phyloP scores from a whole-genome alignment of 2,329 filamentous ascomycete species.

The Pseudogymnoascus sp. region DNA sequence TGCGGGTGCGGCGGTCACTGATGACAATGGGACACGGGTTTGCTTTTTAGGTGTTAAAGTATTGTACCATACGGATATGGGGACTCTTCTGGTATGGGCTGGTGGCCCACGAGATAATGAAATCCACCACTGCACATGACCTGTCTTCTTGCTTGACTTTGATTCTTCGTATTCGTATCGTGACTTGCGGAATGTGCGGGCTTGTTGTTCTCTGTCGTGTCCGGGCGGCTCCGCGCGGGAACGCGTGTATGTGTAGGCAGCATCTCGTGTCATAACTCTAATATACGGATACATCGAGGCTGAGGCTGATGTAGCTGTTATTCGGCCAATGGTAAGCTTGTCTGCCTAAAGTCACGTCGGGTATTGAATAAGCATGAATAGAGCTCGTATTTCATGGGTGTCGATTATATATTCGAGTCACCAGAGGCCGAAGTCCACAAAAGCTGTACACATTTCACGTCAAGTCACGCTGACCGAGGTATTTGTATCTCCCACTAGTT shows the following conservation, averaged over 20 bases:
- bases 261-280: not conserved
- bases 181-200: not conserved
- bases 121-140: constrained; percentile 11
- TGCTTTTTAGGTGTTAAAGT: constrained; percentile 21
- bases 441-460: not conserved
- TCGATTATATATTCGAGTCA: not conserved
- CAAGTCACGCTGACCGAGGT: not conserved
- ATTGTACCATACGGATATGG: constrained; percentile 25
- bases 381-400: not conserved
- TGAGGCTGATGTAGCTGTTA: not conserved
- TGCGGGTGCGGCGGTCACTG: constrained; percentile 7
- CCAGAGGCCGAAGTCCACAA: not conserved
- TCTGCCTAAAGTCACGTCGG: not conserved
- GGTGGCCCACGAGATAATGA: constrained; percentile 15
- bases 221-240: not conserved
- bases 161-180: not conserved
- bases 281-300: not conserved
- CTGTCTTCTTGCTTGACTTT: not conserved
- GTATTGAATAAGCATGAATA: not conserved
- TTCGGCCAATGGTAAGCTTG: not conserved
- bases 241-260: not conserved
- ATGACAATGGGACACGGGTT: constrained; percentile 20
- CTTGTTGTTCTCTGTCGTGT: not conserved
- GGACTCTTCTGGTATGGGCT: constrained; percentile 19
- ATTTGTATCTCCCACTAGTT: not conserved